Percentiles rank a stretch among this genome's conserved stretches.
phyloP scores from a whole-genome alignment of 129 eudicot genomes.

The Tagetes patula region DNA sequence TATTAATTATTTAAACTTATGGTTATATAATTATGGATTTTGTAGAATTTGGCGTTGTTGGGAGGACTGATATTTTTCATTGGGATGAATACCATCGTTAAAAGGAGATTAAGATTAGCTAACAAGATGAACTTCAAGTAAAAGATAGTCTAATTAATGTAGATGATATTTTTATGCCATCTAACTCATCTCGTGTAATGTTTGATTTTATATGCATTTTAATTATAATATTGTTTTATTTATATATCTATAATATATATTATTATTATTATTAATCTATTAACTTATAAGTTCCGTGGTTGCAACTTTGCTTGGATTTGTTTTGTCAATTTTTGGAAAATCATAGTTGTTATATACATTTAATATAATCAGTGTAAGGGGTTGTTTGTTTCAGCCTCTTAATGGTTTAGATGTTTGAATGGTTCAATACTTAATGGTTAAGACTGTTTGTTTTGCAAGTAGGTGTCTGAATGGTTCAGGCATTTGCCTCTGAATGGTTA shows the following conservation, averaged over 20 bases:
- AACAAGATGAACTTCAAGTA: slow-evolving; percentile 25
- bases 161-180: background rate
- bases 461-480: no score
- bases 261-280: no score
- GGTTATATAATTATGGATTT: background rate
- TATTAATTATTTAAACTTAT: background rate
- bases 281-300: no score
- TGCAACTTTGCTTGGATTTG: no score
- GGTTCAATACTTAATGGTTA: no score
- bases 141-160: slow-evolving; percentile 18
- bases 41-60: slow-evolving; percentile 38
- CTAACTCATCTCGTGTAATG: background rate
- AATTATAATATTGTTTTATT: background rate
- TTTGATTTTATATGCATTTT: background rate
- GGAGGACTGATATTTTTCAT: slow-evolving; percentile 40
- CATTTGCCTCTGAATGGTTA: no score
- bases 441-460: no score
- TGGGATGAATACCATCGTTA: slow-evolving; percentile 34
- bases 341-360: no score
- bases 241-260: background rate
- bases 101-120: slow-evolving; percentile 19
- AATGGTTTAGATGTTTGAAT: no score
- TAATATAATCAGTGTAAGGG: no score
- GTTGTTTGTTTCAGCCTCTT: no score
- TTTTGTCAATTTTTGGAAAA: no score